Base-by-base conservation (phyloP, 352 stramenopile species). In the Globisporangium cylindrosporum region DNA sequence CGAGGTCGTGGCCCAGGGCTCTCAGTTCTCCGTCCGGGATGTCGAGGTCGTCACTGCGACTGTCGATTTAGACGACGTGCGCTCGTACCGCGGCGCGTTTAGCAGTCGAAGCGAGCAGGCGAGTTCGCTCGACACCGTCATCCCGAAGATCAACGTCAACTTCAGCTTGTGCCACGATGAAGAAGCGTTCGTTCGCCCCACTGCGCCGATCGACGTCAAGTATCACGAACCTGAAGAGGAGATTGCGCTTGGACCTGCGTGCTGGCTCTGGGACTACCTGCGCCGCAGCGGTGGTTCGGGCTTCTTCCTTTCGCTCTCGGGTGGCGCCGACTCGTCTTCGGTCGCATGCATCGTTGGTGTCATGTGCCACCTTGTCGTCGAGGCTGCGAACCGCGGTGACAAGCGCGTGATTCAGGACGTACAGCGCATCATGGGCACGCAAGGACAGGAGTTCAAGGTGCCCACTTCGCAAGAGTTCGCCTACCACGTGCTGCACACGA, bases 211-310 rank as follows among this genome's bases (percentile, higher is more conserved):
- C 55, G 66, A 90, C 8, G 74, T 97, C 14, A 83, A 79, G 22
- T 89, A 95, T 73, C 86, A 98, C 66, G 75, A 80, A 6, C 91
- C 97, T 1, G 96, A 99, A 72, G 97, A 99, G 76, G 97, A 99
- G 74, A 99, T 98, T 75, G 97, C 91, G 41, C 80, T 98, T 2
- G 98, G 98, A 5, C 97, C 97, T 1, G 97, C 98, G 3, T 99
- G 97, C 77, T 99, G 98, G 98, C 77, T 99, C 43, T 99, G 98
- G 98, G 98, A 99, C 80, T 99, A 99, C 77, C 70, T 99, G 57
- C 90, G 98, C 60, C 85, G 97, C 51, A 93, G 74, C 81, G 89
- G 73, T 9, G 84, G 84, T 8, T 79, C 72, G 14, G 86, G 86
- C 0, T 99, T 98, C 76, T 98, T 99, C 62, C 81, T 99, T 59